Base-by-base conservation (phyloP, 2,329 filamentous ascomycete genomes). In the Scedosporium aurantiacum region DNA sequence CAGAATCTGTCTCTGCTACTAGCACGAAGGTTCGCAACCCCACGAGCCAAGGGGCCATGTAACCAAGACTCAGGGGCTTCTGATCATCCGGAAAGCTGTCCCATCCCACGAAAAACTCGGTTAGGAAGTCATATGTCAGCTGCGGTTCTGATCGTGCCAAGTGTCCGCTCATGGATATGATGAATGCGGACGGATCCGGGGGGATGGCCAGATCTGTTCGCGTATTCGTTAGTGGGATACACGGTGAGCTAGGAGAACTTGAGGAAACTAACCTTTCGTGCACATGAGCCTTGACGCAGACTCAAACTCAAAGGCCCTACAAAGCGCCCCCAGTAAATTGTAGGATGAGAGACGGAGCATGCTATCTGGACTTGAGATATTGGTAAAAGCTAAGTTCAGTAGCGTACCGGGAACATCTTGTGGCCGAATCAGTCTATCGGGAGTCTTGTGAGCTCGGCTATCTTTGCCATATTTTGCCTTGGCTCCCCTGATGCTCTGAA, bases 91-190 rank as follows among this genome's bases (percentile, higher is more conserved):
- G 80, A 66, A 88, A 85, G 67, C 84, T 87, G 65, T 87, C 84
- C 86, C 86, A 89, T 18, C 85, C 84, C 25, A 87, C 83, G 63
- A 89, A 88, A 68, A 89, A 89, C 67, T 88, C 86, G n/a, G 85
- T 87, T 45, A 89, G 68, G 66, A 89, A 89, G 67, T 89, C 86
- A 6, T 79, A 81, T 0, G 86, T 88, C 6, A 89, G 76, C 66
- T 87, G 85, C 23, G 86, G 83, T 67, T 89, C 85, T 21, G 84
- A 79, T 32, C 75, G 72, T 7, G 86, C 85, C 16, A 89, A 74
- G 63, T 83, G 80, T 66, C 80, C 81, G 73, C 86, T 88, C 56
- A 88, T 85, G 56, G 81, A 79, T 66, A 88, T 75, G 50, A 89
- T 84, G 68, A 88, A 87, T 25, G 79, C 77, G 3, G 83, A 82